Conservation (phyloP, 768 basidiomycete genomes). For the Mycena floridula region DNA sequence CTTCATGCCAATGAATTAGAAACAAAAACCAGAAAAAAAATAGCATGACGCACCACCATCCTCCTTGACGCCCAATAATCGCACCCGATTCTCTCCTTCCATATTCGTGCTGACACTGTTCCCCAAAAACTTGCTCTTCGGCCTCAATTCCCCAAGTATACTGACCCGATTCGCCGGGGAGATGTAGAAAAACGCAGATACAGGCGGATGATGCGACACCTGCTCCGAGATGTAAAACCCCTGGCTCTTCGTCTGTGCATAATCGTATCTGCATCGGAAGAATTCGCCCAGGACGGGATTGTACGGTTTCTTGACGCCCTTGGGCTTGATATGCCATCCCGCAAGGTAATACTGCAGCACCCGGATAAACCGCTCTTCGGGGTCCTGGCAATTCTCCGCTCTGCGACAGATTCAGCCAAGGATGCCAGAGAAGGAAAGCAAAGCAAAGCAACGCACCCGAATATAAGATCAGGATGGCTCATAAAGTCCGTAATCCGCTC, state of each 20-base stretch:
- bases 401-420: constrained; percentile 25
- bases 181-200: constrained; percentile 94
- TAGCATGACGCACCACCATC: constrained; percentile 66
- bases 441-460: constrained; percentile 58
- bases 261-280: constrained; percentile 94
- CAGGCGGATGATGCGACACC: constrained; percentile 93
- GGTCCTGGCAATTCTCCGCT: constrained; percentile 71
- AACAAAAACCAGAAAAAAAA: not conserved
- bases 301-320: constrained; percentile 99
- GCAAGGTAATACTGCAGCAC: constrained; percentile 93
- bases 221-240: constrained; percentile 98
- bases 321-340: constrained; percentile 99
- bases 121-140: constrained; percentile 94
- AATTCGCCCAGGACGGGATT: constrained; percentile 97
- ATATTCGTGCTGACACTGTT: constrained; percentile 95
- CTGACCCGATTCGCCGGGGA: constrained; percentile 84
- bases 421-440: constrained; percentile 3
- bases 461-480: constrained; percentile 96
- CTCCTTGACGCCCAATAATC: constrained; percentile 73
- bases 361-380: constrained; percentile 86
- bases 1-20: constrained; percentile 23
- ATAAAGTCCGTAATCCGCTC: constrained; percentile 99
- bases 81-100: constrained; percentile 93
- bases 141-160: constrained; percentile 89
- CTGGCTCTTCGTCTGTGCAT: constrained; percentile 74